Conservation (phyloP, 306 rosid species). For the Hippophae gyantsensis region DNA sequence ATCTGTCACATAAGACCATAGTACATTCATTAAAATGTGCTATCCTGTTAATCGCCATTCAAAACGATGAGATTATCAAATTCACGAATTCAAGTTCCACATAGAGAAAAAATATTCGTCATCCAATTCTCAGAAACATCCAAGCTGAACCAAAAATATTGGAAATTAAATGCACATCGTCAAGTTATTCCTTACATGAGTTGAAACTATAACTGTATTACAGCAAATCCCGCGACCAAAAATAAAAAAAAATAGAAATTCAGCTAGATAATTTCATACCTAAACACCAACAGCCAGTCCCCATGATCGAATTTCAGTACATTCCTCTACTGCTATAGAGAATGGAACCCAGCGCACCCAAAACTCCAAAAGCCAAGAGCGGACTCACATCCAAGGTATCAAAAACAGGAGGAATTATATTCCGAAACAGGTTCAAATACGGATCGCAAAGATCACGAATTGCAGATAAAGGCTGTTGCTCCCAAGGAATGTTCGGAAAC, state of each 20-base stretch:
- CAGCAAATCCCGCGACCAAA: too few species aligned
- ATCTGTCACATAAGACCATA: too few species aligned
- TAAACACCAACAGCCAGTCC: not conserved
- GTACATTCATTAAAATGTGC: too few species aligned
- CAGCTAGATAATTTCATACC: not conserved
- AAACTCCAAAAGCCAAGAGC: conserved; percentile 78
- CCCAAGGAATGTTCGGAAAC: conserved; percentile 98
- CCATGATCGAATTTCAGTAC: not conserved
- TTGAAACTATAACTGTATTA: too few species aligned
- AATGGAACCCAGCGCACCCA: conserved; percentile 68
- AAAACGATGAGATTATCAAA: too few species aligned
- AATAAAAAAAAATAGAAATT: not conserved
- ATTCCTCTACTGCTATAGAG: conserved; percentile 29
- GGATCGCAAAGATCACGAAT: conserved; percentile 92
- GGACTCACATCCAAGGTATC: conserved; percentile 87
- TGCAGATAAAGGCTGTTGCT: conserved; percentile 77
- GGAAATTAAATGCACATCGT: too few species aligned
- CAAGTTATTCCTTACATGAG: too few species aligned
- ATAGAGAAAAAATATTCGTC: too few species aligned
- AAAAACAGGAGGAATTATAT: conserved; percentile 77
- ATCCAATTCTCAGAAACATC: too few species aligned
- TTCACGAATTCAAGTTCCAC: too few species aligned
- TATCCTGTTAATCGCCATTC: too few species aligned
- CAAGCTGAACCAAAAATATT: too few species aligned
- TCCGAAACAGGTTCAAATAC: conserved; percentile 70